Base-by-base conservation (phyloP, 108 stramenopile genomes). In the Pseudonitzschia multistriata region DNA sequence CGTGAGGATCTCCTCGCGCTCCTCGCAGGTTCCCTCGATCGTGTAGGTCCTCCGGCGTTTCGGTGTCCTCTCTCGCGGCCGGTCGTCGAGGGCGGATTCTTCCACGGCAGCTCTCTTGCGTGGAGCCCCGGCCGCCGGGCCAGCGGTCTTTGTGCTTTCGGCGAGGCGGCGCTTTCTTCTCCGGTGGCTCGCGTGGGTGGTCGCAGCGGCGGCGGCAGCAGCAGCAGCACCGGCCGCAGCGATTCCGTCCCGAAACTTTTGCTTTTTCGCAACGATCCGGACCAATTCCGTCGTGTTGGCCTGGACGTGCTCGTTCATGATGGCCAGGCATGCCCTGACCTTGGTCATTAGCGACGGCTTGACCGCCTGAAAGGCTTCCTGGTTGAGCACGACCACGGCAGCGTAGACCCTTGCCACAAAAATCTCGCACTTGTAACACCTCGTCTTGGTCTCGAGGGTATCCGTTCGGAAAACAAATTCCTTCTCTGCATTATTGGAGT, bases 221-320 rank as follows among this genome's bases (percentile, higher is more conserved):
- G 52, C 52, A 53, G 52, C 25, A 53, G 52, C 17, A 8, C 15
- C 54, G 27, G 29, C 29, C 22, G 54, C 54, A 30, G 21, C 54
- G 22, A 30, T 25, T 25, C 3, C 1, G 14, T 59, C 34, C 10
- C 35, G 2, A 10, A 30, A 13, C 17, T 33, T n/a, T 35, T 30
- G n/a, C 3, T 59, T 27, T 17, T 59, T 59, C 11, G 14, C 10
- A 14, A 59, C 7, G 11, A 59, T 3, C 35, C 57, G 11, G 11
- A 11, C 34, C 11, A 35, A 29, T 15, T 30, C 57, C 1, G 31
- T 11, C 11, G 34, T 14, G 31, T 37, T 14, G 29, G 33, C 34
- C 14, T 33, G 25, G 15, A 33, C 57, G 57, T 59, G 57, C n/a
- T 30, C 10, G 57, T 59, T 59, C 57, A 59, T 59, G 34, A 59